Conservation (phyloP, 169 alveolate species). For the Perkinsus olseni region DNA sequence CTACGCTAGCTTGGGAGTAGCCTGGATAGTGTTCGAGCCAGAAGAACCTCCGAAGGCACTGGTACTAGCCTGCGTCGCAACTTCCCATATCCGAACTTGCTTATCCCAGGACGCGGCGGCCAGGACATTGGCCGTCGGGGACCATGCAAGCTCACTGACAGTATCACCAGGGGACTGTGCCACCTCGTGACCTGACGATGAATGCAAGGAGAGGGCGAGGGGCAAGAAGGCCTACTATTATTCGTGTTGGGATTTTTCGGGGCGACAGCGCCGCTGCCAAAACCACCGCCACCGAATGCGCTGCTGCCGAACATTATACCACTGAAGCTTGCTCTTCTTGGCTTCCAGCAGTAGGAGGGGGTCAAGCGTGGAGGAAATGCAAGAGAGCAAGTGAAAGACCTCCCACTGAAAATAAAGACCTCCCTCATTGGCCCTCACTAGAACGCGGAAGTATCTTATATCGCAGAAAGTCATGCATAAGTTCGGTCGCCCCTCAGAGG, state of each 20-base stretch:
- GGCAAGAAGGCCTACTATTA: background rate
- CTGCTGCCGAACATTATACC: background rate
- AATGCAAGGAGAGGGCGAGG: background rate
- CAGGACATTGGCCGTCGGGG: conserved; percentile 24
- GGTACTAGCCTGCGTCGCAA: conserved; percentile 29
- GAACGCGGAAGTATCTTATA: background rate
- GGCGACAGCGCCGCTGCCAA: background rate
- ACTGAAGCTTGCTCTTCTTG: too few relatives aligned
- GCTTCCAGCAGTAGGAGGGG: too few relatives aligned
- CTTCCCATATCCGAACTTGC: conserved; percentile 34
- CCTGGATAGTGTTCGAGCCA: conserved; percentile 18
- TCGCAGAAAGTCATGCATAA: background rate
- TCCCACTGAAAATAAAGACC: background rate
- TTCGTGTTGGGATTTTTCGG: background rate
- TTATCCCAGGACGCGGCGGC: conserved; percentile 41
- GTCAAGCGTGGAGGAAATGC: too few relatives aligned
- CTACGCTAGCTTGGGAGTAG: background rate
- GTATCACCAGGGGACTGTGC: background rate
- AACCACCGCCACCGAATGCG: background rate
- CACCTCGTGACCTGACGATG: background rate
- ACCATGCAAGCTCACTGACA: conserved; percentile 27
- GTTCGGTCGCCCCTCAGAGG: too few relatives aligned
- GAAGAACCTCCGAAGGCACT: conserved; percentile 20
- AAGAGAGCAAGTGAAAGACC: background rate
- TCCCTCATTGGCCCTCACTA: background rate